Evolutionary conservation across 2,329 filamentous ascomycete genomes (phyloP), one percentile per base, ranked within the genome.

Genomic region (Dactylellina parvicollis): DNA sequence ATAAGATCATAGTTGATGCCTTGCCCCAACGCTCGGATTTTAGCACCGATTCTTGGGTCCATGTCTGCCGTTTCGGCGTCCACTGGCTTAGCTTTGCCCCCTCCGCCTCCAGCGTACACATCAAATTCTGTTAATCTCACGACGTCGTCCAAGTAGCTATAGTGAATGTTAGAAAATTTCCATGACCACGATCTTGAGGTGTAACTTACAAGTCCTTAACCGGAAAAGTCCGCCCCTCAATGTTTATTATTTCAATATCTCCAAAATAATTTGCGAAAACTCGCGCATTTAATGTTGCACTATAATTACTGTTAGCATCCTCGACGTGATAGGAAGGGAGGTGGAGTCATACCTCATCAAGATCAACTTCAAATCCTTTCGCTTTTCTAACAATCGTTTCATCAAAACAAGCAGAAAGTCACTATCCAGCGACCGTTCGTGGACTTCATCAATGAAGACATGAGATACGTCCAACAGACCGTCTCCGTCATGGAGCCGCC

Each of bases 371-470:
- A 98, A 85, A 75, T 96, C 91, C 77, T 88, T 89, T 52, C 91
- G 86, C 76, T 85, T 84, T 67, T 85, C 86, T 75, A 97, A 81
- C 4, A 96, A 91, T 79, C 96, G 91, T 62, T 92, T 88, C 32
- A 99, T 83, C 55, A 99, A 85, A 44, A 93, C 92, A 57, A 99
- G 85, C 8, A 98, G 83, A 79, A 99, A 97, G 80, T 99, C 94
- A 0, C 93, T 97, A 79, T 98, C 95, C 8, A 99, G 83, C 81
- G 92, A 96, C 61, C 94, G 88, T 81, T 99, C 94, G 82, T 99
- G 94, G 2, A 98, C 94, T 81, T 99, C 94, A 79, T 99, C 94
- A 46, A 98, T 92, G 16, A 98, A 90, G 5, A 99, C 88, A 79
- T 99, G 95, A 76, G 91, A 97, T 75, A 99, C 89, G 80, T 97